These are phyloP conservation scores for Xylogone sp. DNA, from an alignment of 2,329 filamentous ascomycete genomes.

Conservation along the genomic window DNA sequence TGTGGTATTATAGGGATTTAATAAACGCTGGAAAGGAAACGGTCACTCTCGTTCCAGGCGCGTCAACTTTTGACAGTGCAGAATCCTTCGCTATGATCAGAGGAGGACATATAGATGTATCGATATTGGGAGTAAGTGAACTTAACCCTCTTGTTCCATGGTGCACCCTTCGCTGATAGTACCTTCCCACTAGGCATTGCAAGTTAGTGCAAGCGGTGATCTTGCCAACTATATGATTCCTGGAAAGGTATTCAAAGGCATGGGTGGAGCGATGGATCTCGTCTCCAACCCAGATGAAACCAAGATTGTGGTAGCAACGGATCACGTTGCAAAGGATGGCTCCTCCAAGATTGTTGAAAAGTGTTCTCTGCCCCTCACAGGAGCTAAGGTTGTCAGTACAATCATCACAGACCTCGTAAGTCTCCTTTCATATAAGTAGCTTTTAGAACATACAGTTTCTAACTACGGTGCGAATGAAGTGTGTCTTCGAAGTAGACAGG, in stretches of 20 bases:
- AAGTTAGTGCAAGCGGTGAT: constrained; percentile 75
- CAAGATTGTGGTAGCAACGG: constrained; percentile 69
- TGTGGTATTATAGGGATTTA: constrained; percentile 49
- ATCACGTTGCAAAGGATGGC: constrained; percentile 67
- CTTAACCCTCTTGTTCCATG: neutral
- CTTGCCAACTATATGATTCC: constrained; percentile 90
- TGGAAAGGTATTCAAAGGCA: constrained; percentile 82
- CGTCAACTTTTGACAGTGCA: constrained; percentile 72
- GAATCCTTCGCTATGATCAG: constrained; percentile 89
- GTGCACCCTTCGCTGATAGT: constrained; percentile 2
- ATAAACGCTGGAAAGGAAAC: constrained; percentile 89
- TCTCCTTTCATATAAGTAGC: neutral
- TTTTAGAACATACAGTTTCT: constrained; percentile 2
- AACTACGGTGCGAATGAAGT: constrained; percentile 33
- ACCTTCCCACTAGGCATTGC: constrained; percentile 49
- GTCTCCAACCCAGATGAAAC: constrained; percentile 68
- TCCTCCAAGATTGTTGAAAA: constrained; percentile 62
- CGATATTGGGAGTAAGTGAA: constrained; percentile 63
- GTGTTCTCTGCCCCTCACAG: constrained; percentile 63
- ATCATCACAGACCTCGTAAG: constrained; percentile 59
- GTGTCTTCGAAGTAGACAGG: constrained; percentile 68
- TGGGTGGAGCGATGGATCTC: constrained; percentile 76
- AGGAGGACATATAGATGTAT: constrained; percentile 78
- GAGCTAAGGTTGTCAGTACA: constrained; percentile 63
- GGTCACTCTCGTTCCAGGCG: constrained; percentile 73